Percentiles rank a stretch among this genome's conserved stretches.
These are phyloP conservation scores for Euphorbia celastroides DNA, from an alignment of 441 rosid species.

Conservation along the genomic window DNA sequence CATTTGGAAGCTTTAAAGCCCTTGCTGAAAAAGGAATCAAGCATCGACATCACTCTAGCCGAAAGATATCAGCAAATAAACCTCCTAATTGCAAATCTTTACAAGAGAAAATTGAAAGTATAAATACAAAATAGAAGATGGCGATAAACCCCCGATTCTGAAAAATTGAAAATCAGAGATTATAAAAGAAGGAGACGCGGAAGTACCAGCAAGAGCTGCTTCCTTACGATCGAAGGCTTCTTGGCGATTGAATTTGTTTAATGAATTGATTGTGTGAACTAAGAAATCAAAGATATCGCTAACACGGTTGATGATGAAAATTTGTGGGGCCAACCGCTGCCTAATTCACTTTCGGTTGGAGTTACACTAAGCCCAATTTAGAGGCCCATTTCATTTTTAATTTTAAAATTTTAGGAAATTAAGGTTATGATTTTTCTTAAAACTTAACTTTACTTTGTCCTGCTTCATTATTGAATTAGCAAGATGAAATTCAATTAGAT, in stretches of 20 bases:
- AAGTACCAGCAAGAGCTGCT: background rate
- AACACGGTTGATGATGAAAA: background rate
- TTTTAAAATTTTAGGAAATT: background rate
- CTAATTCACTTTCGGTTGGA: background rate
- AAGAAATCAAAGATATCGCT: background rate
- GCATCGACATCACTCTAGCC: constrained; percentile 56
- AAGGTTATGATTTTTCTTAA: no score
- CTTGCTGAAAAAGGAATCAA: constrained; percentile 89
- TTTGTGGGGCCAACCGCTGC: constrained; percentile 9
- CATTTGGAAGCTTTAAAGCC: constrained; percentile 94
- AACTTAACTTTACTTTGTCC: no score
- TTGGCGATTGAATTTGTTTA: background rate
- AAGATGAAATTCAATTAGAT: no score
- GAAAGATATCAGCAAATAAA: background rate
- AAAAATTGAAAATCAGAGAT: background rate
- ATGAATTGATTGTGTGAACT: background rate
- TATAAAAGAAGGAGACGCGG: background rate
- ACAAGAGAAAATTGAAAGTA: background rate
- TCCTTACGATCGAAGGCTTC: constrained; percentile 18
- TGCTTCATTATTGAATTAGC: no score
- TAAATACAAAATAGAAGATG: background rate
- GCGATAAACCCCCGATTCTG: background rate
- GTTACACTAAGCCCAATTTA: background rate
- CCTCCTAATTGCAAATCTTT: background rate
- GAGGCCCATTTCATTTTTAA: background rate